These are phyloP conservation scores for Cicer judaicum DNA, from an alignment of 306 rosid genomes.

Conservation along the genomic window DNA sequence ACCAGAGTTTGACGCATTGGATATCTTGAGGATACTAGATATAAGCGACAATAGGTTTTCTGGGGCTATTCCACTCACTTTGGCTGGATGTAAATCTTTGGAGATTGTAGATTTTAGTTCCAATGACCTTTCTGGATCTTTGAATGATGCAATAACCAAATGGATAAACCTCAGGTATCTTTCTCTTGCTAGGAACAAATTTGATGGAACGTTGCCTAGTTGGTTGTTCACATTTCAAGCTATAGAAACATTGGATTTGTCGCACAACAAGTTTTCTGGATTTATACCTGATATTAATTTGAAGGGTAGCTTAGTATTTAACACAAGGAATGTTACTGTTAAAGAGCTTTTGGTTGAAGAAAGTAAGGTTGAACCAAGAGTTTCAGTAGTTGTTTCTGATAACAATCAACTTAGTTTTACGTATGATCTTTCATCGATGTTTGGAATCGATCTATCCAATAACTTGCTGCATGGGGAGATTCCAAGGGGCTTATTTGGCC, in stretches of 20 bases:
- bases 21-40: conserved; percentile 90
- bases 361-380: conserved; percentile 53
- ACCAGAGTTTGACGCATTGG: conserved; percentile 96
- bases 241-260: conserved; percentile 81
- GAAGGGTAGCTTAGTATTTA: conserved; percentile 61
- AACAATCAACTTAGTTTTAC: conserved; percentile 71
- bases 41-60: conserved; percentile 91
- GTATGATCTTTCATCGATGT: conserved; percentile 66
- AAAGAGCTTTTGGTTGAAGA: conserved; percentile 51
- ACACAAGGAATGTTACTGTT: conserved; percentile 47
- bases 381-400: conserved; percentile 64
- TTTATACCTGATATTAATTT: conserved; percentile 81
- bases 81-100: conserved; percentile 96
- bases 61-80: conserved; percentile 90
- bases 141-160: conserved; percentile 91
- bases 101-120: conserved; percentile 92
- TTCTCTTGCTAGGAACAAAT: conserved; percentile 81
- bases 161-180: conserved; percentile 92
- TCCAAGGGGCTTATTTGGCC: conserved; percentile 78
- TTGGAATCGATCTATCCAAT: conserved; percentile 81
- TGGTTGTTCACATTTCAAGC: conserved; percentile 85
- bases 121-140: conserved; percentile 90
- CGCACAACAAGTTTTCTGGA: conserved; percentile 88
- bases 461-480: conserved; percentile 81
- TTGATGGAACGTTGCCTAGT: conserved; percentile 78